Evolutionary conservation across 306 rosid genomes (phyloP), one percentile per base, ranked within the genome.

Genomic region (Ochetophila trinervis): DNA sequence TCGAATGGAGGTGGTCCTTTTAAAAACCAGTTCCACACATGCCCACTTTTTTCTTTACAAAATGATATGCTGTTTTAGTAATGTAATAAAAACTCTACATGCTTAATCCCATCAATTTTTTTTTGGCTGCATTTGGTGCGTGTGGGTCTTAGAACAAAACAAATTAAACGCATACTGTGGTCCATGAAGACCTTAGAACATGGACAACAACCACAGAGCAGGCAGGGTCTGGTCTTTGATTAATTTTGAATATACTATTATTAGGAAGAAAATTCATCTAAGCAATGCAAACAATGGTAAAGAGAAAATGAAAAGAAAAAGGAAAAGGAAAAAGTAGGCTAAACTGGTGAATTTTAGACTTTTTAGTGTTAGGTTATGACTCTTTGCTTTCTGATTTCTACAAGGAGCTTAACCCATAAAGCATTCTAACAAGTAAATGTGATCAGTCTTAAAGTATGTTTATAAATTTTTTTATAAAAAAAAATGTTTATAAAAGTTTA

Each of bases 151-250:
- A 47, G 20, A 20, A 47, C 34, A 54, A 24, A 55, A 49, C 70
- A 68, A 55, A 49, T 15, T 19, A 60, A 50, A 21, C 50, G 55
- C 55, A 62, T 69, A 60, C 42, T 35, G 71, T 69, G 79, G 75
- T 75, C 71, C 74, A 47, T 61, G 53, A 55, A 63, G 19, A 15
- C 64, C 53, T 23, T 54, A 42, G 48, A 32, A 52, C 73, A 54
- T 23, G 69, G 79, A 75, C 71, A 75, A 49, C 42, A 44, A 11
- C 70, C 67, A 50, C 18, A 54, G 55, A 8, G 34, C 18, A 48
- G 42, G 71, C 67, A 56, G 60, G 44, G 57, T 40, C 16, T 56
- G 66, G 66, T 45, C 70, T 65, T 12, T 66, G 50, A 64, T 47
- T 16, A 14, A 24, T 24, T 5, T 0, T 9, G 50, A 45, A 45